These are phyloP conservation scores for Eucalyptus marginata DNA, from an alignment of 345 rosid genomes.

Conservation along the genomic window DNA sequence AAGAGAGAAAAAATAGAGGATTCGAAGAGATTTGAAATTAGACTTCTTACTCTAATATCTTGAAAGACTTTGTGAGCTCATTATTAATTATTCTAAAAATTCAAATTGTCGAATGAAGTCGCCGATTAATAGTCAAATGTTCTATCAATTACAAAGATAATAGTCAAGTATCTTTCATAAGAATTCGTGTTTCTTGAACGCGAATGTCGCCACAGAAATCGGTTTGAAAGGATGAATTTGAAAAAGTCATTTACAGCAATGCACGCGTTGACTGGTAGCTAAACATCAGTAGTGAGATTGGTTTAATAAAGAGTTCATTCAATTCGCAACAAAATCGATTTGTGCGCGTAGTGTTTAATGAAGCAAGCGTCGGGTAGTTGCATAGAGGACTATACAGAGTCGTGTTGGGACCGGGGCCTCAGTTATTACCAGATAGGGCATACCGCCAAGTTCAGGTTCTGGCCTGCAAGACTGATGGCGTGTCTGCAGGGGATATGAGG, in stretches of 20 bases:
- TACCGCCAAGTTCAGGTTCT: background rate
- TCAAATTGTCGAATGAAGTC: background rate
- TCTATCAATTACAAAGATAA: background rate
- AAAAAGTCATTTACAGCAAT: background rate
- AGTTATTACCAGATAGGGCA: background rate
- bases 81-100: background rate
- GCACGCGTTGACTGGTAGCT: background rate
- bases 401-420: background rate
- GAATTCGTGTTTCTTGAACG: background rate
- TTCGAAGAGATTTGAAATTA: fast-evolving
- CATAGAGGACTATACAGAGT: background rate
- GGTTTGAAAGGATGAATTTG: background rate
- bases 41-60: fast-evolving
- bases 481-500: background rate
- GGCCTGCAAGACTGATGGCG: background rate
- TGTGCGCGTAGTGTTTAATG: background rate
- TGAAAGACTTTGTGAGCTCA: background rate
- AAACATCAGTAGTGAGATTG: background rate
- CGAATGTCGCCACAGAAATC: background rate
- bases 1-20: background rate
- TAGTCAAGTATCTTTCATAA: background rate
- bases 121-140: background rate
- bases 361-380: background rate
- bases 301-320: background rate
- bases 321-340: background rate